Base-by-base conservation (phyloP, 257 asterid species). In the Solanum verrucosum region DNA sequence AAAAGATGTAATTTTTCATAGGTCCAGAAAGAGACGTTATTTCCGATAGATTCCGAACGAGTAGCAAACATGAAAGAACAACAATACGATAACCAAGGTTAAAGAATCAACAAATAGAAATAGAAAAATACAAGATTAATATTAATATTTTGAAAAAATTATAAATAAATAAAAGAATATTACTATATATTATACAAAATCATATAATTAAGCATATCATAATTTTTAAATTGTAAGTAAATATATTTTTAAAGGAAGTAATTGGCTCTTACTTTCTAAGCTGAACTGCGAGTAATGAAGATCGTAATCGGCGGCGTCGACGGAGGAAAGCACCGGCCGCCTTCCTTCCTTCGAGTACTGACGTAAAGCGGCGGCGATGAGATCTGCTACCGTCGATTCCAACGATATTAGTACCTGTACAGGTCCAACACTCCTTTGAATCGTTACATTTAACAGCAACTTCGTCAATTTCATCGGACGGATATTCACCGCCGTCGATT, bases 271-370 rank as follows among this genome's bases (percentile, higher is more conserved):
- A 95, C 99, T 93, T 88, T 96, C 98, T 78, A 96, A 88, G 93
- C 98, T 94, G 90, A 96, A 96, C 83, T 96, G 99, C 4, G 99
- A 95, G 89, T 96, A 96, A 90, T 96, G 99, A 88, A 96, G 98
- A 86, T 92, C 98, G 86, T 91, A 95, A 29, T 88, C 92, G 0
- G 89, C 67, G 4, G 95, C 91, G 35, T 88, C 87, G 8, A 49
- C 9, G n/a, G 95, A 88, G 15, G 89, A 63, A 44, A 94, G 85
- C 18, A 88, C 83, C 44, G 95, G 93, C 82, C 94, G 92, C 7
- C 99, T 91, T 31, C 93, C 93, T 93, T 95, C 99, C 90, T 94
- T 96, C 33, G 84, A 87, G 56, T 94, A 95, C 92, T 92, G 98
- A 75, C 91, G 90, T 4, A 96, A 87, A 77, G 94, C 95, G 65